phyloP scores from a whole-genome alignment of 2,329 filamentous ascomycete genomes.

The Microsporum ferrugineum region DNA sequence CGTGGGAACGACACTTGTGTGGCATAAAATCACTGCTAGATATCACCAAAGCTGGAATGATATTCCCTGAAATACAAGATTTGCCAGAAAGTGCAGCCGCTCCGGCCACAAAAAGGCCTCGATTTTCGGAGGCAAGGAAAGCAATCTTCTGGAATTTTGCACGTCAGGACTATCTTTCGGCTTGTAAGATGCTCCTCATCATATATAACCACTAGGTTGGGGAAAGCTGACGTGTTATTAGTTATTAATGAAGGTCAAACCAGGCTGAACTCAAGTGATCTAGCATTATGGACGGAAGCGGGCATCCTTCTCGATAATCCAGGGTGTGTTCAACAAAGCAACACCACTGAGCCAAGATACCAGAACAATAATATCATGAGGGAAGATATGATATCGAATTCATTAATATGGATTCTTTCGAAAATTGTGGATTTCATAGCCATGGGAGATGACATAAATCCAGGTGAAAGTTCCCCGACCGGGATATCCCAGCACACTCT shows the following conservation, averaged over 20 bases:
- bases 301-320: constrained; percentile 47
- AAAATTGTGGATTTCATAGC: constrained; percentile 57
- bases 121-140: constrained; percentile 45
- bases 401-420: constrained; percentile 53
- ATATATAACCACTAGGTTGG: not conserved
- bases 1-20: constrained; percentile 54
- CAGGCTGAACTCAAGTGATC: constrained; percentile 49
- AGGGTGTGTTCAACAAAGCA: constrained; percentile 40
- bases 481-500: constrained; percentile 31
- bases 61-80: not conserved
- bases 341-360: constrained; percentile 22
- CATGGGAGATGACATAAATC: constrained; percentile 41
- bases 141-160: constrained; percentile 59
- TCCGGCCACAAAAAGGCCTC: constrained; percentile 23
- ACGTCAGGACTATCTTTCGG: constrained; percentile 53
- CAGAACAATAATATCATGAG: constrained; percentile 39
- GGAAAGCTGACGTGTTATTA: constrained; percentile 10
- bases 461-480: constrained; percentile 20
- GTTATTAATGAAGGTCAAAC: constrained; percentile 49
- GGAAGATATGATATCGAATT: constrained; percentile 54
- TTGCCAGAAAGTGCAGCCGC: constrained; percentile 7
- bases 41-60: constrained; percentile 24
- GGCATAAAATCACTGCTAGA: constrained; percentile 53
- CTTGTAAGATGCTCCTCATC: constrained; percentile 36
- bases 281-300: constrained; percentile 53